Evolutionary conservation across 345 rosid species (phyloP).

Genomic region (Cardamine resedifolia): DNA sequence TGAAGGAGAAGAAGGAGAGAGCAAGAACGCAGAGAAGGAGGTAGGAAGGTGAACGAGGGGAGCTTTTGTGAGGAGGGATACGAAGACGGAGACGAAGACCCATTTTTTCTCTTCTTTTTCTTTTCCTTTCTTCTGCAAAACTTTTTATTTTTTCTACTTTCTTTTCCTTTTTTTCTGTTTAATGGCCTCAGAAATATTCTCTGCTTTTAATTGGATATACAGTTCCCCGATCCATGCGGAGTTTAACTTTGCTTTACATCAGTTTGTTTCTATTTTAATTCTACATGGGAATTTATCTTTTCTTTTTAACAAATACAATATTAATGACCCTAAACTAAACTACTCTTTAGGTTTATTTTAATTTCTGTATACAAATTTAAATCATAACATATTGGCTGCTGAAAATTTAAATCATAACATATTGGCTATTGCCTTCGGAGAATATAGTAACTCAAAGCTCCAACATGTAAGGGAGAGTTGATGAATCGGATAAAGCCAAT

Average conservation of each 20-base stretch:
- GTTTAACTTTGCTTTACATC: background rate
- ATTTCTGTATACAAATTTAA: too few relatives aligned
- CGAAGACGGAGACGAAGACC: conserved; percentile 42
- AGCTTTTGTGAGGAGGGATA: conserved; percentile 38
- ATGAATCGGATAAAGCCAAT: background rate
- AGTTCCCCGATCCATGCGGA: conserved; percentile 31
- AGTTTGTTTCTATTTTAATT: conserved; percentile 27
- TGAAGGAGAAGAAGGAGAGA: conserved; percentile 54
- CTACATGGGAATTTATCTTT: background rate
- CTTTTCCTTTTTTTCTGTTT: background rate
- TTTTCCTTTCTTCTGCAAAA: conserved; percentile 7
- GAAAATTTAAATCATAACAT: too few relatives aligned
- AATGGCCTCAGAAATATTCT: conserved; percentile 26
- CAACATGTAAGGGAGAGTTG: background rate
- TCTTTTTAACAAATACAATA: background rate
- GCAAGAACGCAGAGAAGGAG: conserved; percentile 52
- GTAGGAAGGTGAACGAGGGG: conserved; percentile 51
- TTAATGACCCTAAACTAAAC: background rate
- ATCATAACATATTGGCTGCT: too few relatives aligned
- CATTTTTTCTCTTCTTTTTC: background rate
- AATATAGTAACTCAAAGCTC: background rate
- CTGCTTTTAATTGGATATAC: conserved; percentile 10
- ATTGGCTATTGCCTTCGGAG: too few relatives aligned
- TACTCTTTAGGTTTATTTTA: too few relatives aligned
- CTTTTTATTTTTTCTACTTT: conserved; percentile 2